Percentiles rank a stretch among this genome's conserved stretches.
These are phyloP conservation scores for Thalassiosira livingstoniorum DNA, from an alignment of 352 stramenopile genomes.

Conservation along the genomic window DNA sequence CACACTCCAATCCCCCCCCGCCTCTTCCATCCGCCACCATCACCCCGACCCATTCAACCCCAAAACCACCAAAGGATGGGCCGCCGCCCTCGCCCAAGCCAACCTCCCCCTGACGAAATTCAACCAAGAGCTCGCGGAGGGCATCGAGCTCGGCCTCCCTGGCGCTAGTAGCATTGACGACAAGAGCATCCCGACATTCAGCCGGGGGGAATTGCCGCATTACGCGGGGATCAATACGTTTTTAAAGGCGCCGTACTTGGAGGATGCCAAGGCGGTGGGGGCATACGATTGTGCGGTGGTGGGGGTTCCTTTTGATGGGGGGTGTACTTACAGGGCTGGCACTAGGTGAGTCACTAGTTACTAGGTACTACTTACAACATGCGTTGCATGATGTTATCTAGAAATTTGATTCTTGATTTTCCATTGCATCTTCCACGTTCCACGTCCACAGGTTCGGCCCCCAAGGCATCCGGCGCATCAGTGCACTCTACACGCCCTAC, in stretches of 20 bases:
- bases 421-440: conserved; percentile 1
- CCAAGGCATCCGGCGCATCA: conserved; percentile 82
- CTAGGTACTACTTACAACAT: no score
- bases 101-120: conserved; percentile 70
- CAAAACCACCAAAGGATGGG: conserved; percentile 79
- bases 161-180: conserved; percentile 77
- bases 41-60: conserved; percentile 82
- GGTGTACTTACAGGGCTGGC: conserved; percentile 74
- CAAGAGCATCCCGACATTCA: conserved; percentile 82
- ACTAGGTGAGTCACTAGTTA: no score
- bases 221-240: conserved; percentile 86
- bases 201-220: conserved; percentile 77
- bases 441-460: conserved; percentile 65
- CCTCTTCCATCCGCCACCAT: conserved; percentile 62
- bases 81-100: conserved; percentile 75
- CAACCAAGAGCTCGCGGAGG: conserved; percentile 64
- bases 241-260: conserved; percentile 82
- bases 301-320: conserved; percentile 83
- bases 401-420: not conserved
- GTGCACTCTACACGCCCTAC: conserved; percentile 82
- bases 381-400: no score
- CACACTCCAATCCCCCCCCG: no score
- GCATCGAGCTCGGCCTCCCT: conserved; percentile 67
- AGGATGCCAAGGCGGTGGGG: conserved; percentile 70
- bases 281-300: conserved; percentile 78